These are phyloP conservation scores for Hapsidospora chrysogenum DNA, from an alignment of 495 filamentous ascomycete genomes.

Conservation along the genomic window DNA sequence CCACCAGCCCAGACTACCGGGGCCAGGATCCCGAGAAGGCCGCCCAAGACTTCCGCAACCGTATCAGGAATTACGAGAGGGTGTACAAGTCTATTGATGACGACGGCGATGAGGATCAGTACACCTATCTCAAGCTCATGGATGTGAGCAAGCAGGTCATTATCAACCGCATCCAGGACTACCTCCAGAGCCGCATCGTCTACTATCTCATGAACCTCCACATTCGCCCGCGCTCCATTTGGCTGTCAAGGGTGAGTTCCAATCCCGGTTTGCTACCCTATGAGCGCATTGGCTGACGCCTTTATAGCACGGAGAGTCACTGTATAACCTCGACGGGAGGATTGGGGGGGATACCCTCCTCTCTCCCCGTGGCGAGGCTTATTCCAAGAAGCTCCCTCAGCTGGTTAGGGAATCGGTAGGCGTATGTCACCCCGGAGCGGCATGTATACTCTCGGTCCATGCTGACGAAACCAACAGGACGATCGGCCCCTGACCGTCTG, in stretches of 20 bases:
- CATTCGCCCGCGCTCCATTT: conserved; percentile 93
- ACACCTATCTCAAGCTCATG: conserved; percentile 94
- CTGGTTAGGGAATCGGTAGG: conserved; percentile 70
- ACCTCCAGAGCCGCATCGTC: conserved; percentile 85
- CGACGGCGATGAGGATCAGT: conserved; percentile 51
- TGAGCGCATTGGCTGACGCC: conserved; percentile 8
- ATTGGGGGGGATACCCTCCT: conserved; percentile 87
- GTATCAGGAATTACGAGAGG: conserved; percentile 92
- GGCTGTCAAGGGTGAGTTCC: conserved; percentile 72
- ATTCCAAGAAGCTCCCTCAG: conserved; percentile 65
- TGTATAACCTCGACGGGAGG: conserved; percentile 71
- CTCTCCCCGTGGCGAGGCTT: conserved; percentile 72
- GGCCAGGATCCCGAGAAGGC: conserved; percentile 87
- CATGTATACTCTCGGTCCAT: background rate
- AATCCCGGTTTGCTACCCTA: background rate
- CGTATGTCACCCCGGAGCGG: conserved; percentile 29
- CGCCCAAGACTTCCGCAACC: conserved; percentile 77
- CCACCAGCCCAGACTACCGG: conserved; percentile 82
- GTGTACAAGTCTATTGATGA: conserved; percentile 85
- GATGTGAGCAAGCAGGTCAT: conserved; percentile 88
- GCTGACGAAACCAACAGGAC: conserved; percentile 13
- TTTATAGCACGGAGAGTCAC: conserved; percentile 74
- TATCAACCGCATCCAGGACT: conserved; percentile 94
- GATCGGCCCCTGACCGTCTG: conserved; percentile 80
- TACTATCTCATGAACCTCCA: conserved; percentile 98